These are phyloP conservation scores for Macrophomina tecta DNA, from an alignment of 2,329 filamentous ascomycete species.

Conservation along the genomic window DNA sequence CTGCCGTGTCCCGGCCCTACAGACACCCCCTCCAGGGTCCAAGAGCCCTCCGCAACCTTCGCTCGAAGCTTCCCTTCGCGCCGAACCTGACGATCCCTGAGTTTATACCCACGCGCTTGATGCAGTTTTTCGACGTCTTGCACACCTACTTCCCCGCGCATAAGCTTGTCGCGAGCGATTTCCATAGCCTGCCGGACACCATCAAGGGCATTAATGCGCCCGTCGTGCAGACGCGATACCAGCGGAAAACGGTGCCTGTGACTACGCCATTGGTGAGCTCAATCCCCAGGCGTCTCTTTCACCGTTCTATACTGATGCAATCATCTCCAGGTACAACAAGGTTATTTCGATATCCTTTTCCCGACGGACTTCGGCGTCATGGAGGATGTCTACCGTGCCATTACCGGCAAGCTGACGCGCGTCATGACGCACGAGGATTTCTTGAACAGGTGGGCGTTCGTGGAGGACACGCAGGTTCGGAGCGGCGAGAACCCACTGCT, in stretches of 20 bases:
- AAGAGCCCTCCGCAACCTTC: constrained; percentile 65
- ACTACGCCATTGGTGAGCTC: constrained; percentile 81
- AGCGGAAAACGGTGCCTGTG: constrained; percentile 85
- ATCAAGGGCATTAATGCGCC: constrained; percentile 87
- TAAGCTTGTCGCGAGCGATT: constrained; percentile 87
- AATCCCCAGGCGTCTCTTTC: background rate
- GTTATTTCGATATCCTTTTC: constrained; percentile 98
- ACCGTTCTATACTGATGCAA: too few relatives aligned
- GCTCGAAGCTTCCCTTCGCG: constrained; percentile 70
- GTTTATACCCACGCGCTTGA: constrained; percentile 91
- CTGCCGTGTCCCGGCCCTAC: constrained; percentile 65
- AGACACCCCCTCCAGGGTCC: constrained; percentile 67
- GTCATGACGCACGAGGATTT: constrained; percentile 90
- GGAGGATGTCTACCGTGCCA: constrained; percentile 88
- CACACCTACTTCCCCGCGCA: constrained; percentile 89
- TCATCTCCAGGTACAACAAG: constrained; percentile 79
- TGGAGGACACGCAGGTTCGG: constrained; percentile 85
- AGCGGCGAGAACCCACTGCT: constrained; percentile 94
- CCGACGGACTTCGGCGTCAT: constrained; percentile 92
- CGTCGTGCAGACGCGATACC: constrained; percentile 93
- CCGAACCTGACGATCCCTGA: constrained; percentile 82
- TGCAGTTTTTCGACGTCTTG: constrained; percentile 96
- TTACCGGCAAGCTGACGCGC: constrained; percentile 89
- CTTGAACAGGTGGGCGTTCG: constrained; percentile 84
- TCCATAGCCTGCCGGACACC: constrained; percentile 82